Conservation (phyloP, 495 filamentous ascomycete species). For the Tuber indicum region DNA sequence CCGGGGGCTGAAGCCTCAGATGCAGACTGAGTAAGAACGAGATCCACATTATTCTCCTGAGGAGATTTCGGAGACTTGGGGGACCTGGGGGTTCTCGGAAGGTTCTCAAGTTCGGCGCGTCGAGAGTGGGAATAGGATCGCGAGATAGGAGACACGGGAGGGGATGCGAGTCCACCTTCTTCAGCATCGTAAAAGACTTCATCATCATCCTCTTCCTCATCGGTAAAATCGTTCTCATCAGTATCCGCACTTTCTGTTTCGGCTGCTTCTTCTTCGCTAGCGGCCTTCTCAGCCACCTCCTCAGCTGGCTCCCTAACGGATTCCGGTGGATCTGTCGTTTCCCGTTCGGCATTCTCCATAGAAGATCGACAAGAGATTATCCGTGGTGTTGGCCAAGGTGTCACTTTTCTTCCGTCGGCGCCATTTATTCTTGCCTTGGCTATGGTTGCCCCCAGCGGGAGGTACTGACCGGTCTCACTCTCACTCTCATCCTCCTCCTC, state of each 20-base stretch:
- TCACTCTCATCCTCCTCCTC: slow-evolving; percentile 1
- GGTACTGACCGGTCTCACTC: slow-evolving; percentile 8
- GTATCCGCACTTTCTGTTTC: neutral
- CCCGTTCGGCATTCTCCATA: slow-evolving; percentile 7
- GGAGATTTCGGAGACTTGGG: neutral
- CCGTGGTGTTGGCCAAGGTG: slow-evolving; percentile 36
- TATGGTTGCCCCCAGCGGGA: neutral
- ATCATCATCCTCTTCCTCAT: slow-evolving; percentile 23
- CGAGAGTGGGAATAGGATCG: neutral
- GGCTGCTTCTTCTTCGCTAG: neutral
- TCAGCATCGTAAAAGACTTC: slow-evolving; percentile 5
- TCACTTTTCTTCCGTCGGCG: slow-evolving; percentile 29
- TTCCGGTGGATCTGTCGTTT: neutral
- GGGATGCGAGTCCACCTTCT: neutral
- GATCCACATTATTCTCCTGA: neutral
- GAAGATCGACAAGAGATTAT: slow-evolving; percentile 26
- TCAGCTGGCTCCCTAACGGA: neutral
- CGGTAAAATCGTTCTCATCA: slow-evolving; percentile 13
- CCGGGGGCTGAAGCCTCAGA: slow-evolving; percentile 22
- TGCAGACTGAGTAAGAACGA: neutral
- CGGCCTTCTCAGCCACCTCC: neutral
- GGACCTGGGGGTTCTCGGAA: neutral
- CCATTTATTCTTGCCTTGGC: slow-evolving; percentile 5
- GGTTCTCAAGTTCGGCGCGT: neutral
- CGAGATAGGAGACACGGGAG: neutral